phyloP scores from a whole-genome alignment of 1,139 yeast genomes.

The Blastobotrys apis region DNA sequence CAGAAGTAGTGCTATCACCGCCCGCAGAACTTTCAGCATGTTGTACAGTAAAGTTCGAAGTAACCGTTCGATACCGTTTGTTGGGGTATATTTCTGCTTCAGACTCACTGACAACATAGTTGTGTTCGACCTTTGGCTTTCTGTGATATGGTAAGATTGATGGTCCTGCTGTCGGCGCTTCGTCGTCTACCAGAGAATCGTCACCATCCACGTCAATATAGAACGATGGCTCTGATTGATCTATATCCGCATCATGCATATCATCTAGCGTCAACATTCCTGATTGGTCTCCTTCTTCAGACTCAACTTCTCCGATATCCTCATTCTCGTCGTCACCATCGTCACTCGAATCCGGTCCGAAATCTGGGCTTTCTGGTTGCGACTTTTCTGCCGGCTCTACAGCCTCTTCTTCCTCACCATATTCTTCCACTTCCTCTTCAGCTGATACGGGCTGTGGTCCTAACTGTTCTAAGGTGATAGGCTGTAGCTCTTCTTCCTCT shows the following conservation, averaged over 20 bases:
- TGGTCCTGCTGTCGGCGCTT: not conserved
- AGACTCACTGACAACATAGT: not conserved
- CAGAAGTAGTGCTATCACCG: not conserved
- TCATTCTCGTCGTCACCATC: conserved; percentile 11
- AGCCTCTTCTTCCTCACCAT: not conserved
- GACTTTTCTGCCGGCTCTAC: no score
- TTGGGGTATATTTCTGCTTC: conserved; percentile 2
- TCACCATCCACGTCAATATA: conserved; percentile 9
- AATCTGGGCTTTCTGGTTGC: no score
- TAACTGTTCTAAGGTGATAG: no score
- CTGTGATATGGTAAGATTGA: not conserved
- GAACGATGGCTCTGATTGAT: conserved; percentile 5
- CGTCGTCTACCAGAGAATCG: conserved; percentile 4
- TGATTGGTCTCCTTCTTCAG: not conserved
- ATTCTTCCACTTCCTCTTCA: not conserved
- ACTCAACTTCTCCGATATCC: conserved; percentile 1
- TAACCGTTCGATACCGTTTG: not conserved
- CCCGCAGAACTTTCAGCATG: not conserved
- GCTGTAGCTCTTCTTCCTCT: no score
- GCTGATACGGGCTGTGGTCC: not conserved
- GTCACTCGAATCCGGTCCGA: not conserved
- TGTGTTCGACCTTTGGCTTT: not conserved
- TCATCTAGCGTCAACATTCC: no score
- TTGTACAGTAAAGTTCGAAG: not conserved
- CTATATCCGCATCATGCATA: not conserved